These are phyloP conservation scores for Cytospora leucostoma DNA, from an alignment of 2,329 filamentous ascomycete genomes.

Conservation along the genomic window DNA sequence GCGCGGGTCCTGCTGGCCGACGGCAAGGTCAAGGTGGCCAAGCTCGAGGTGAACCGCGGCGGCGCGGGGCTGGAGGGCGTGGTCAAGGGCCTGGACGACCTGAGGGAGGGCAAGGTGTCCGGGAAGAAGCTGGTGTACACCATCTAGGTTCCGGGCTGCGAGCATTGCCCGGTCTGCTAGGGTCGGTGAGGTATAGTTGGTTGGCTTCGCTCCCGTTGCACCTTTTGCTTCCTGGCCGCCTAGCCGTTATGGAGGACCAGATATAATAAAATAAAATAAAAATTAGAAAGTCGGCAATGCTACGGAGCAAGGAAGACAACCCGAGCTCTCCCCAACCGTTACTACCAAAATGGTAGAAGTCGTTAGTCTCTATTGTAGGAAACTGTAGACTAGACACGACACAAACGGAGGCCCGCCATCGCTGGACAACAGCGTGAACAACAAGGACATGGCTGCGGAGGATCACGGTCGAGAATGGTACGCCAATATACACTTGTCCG, in stretches of 20 bases:
- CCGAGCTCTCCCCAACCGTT: too few relatives aligned
- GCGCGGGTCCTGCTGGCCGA: slow-evolving; percentile 35
- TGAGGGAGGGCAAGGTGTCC: slow-evolving; percentile 39
- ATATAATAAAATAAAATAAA: too few relatives aligned
- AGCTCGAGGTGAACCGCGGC: slow-evolving; percentile 32
- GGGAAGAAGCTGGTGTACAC: slow-evolving; percentile 45
- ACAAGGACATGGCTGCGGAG: neutral
- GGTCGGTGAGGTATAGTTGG: neutral
- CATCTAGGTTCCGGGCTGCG: slow-evolving; percentile 25
- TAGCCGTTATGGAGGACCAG: too few relatives aligned
- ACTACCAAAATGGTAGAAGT: too few relatives aligned
- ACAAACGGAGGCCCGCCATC: too few relatives aligned
- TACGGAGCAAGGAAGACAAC: too few relatives aligned
- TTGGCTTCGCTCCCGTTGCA: neutral
- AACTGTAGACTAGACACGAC: too few relatives aligned
- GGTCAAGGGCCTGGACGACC: slow-evolving; percentile 35
- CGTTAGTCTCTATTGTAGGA: too few relatives aligned
- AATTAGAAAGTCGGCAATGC: too few relatives aligned
- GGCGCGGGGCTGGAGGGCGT: slow-evolving; percentile 38
- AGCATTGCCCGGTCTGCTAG: neutral
- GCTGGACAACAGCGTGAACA: neutral
- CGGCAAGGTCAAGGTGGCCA: slow-evolving; percentile 40
- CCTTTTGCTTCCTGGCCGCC: too few relatives aligned
- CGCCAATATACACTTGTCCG: neutral
- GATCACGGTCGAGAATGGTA: neutral